These are phyloP conservation scores for Xanthoconium stramineum DNA, from an alignment of 768 basidiomycete genomes.

Conservation along the genomic window DNA sequence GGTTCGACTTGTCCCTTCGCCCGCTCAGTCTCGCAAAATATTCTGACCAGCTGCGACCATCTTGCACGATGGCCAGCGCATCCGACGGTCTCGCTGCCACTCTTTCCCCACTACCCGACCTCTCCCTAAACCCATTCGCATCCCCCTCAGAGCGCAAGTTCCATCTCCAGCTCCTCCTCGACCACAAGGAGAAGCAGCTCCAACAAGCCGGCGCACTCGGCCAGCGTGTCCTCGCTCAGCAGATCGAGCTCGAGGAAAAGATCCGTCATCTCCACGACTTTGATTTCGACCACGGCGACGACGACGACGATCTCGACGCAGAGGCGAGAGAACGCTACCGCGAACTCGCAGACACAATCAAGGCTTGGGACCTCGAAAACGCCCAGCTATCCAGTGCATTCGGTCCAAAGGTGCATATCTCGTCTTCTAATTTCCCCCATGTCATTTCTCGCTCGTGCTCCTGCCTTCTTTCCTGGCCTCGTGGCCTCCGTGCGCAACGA, in stretches of 20 bases:
- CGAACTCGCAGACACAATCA: slow-evolving; percentile 72
- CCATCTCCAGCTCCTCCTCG: slow-evolving; percentile 68
- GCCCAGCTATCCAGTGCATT: slow-evolving; percentile 69
- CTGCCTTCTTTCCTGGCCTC: slow-evolving; percentile 12
- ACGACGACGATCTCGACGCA: slow-evolving; percentile 60
- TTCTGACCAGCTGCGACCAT: slow-evolving; percentile 1
- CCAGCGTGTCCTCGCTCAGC: slow-evolving; percentile 90
- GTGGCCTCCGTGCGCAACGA: slow-evolving; percentile 10
- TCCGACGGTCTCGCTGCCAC: slow-evolving; percentile 34
- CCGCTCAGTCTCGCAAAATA: background rate
- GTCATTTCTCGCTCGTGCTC: slow-evolving; percentile 9
- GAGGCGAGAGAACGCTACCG: slow-evolving; percentile 72
- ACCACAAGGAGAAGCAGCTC: slow-evolving; percentile 89
- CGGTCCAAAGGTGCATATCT: slow-evolving; percentile 53
- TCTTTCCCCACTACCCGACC: slow-evolving; percentile 41
- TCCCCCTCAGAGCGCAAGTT: slow-evolving; percentile 60
- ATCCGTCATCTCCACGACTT: slow-evolving; percentile 78
- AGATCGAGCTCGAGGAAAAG: slow-evolving; percentile 87
- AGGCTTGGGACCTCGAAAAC: slow-evolving; percentile 78
- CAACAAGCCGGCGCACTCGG: slow-evolving; percentile 90
- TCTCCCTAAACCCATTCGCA: slow-evolving; percentile 39
- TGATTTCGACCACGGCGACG: slow-evolving; percentile 60
- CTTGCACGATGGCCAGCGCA: slow-evolving; percentile 38
- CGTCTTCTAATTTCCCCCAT: background rate
- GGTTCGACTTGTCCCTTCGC: background rate